A percentile compares a stretch with the other conserved stretches of the same genome.
phyloP scores from a whole-genome alignment of 768 basidiomycete species.

The Serendipita sp. region DNA sequence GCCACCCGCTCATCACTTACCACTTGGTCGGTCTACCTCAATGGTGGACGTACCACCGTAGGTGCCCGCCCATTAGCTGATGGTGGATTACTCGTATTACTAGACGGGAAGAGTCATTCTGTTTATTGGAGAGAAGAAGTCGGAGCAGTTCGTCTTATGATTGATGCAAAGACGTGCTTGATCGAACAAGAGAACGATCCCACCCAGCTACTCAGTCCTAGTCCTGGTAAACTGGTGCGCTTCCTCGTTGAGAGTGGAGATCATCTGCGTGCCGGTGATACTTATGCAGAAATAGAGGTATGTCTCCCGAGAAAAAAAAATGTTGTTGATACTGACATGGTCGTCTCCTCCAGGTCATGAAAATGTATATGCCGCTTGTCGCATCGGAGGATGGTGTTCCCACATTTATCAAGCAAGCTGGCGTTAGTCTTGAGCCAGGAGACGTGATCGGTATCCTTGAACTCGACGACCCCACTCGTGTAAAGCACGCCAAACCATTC shows the following conservation, averaged over 20 bases:
- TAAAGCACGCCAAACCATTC: constrained; percentile 97
- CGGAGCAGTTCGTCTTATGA: constrained; percentile 77
- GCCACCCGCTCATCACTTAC: constrained; percentile 79
- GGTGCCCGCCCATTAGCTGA: constrained; percentile 87
- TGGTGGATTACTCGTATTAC: constrained; percentile 78
- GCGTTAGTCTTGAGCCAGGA: constrained; percentile 89
- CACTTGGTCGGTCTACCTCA: constrained; percentile 88
- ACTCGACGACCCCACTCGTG: constrained; percentile 87
- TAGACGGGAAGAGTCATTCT: constrained; percentile 92
- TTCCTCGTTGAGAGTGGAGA: constrained; percentile 95
- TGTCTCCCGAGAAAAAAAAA: constrained; percentile 11
- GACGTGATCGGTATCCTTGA: constrained; percentile 95
- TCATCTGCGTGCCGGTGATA: constrained; percentile 89
- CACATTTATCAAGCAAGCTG: constrained; percentile 95
- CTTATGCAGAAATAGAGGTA: constrained; percentile 96
- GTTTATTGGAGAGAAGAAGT: constrained; percentile 98
- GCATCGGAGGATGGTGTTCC: constrained; percentile 88
- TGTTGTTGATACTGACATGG: constrained; percentile 2
- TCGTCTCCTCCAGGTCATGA: constrained; percentile 54
- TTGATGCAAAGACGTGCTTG: constrained; percentile 94
- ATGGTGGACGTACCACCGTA: constrained; percentile 84
- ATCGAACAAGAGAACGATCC: constrained; percentile 99
- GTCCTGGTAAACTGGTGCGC: constrained; percentile 89
- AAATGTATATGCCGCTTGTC: constrained; percentile 99
- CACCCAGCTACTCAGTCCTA: constrained; percentile 88